Percentiles rank a stretch among this genome's conserved stretches.
Conservation (phyloP, 176 grass and related monocot genomes). For the Aegilops bicornis region DNA sequence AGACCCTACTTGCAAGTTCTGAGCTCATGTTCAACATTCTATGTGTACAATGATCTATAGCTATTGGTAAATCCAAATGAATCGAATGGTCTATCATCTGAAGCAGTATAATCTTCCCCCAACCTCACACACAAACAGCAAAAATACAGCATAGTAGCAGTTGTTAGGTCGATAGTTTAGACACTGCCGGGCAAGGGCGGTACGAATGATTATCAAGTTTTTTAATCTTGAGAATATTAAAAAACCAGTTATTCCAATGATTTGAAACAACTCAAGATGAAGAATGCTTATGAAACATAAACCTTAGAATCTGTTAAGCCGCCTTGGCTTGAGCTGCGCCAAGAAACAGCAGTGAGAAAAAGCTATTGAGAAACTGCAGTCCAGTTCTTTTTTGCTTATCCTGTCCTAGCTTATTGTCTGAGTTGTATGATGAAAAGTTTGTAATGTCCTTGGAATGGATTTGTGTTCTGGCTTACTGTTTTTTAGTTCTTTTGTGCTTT, state of each 20-base stretch:
- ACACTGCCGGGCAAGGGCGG: background rate
- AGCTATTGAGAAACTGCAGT: too few species aligned
- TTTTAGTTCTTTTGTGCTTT: too few species aligned
- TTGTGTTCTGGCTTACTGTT: too few species aligned
- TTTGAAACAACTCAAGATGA: background rate
- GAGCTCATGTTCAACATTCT: background rate
- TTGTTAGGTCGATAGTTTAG: background rate
- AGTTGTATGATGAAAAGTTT: too few species aligned
- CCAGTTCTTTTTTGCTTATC: too few species aligned
- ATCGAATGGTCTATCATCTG: background rate
- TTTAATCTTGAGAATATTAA: background rate
- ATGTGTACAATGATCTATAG: background rate
- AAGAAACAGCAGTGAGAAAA: too few species aligned
- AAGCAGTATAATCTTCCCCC: background rate
- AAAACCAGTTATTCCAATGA: background rate
- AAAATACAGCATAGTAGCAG: background rate
- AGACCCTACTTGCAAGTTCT: background rate
- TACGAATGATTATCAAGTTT: background rate
- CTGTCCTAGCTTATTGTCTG: too few species aligned
- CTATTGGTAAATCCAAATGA: background rate
- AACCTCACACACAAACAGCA: background rate
- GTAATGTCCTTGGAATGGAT: too few species aligned
- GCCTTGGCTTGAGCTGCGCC: too few species aligned
- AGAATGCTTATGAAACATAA: conserved; percentile 1
- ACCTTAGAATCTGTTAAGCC: background rate